A percentile compares a stretch with the other conserved stretches of the same genome.
phyloP scores from a whole-genome alignment of 1,139 yeast species.

The Candida albicans region DNA sequence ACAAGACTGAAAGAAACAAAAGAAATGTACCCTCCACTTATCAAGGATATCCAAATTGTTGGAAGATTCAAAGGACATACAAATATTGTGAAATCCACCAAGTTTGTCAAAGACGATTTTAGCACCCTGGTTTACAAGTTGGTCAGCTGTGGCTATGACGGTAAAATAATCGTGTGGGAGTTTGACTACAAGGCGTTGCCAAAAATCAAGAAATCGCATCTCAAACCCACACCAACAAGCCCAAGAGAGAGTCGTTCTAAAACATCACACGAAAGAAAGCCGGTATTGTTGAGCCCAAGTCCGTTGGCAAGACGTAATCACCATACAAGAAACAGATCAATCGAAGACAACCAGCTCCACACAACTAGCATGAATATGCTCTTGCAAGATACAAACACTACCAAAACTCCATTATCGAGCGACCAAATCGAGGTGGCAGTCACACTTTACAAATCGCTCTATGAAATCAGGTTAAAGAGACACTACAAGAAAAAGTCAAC shows the following conservation, averaged over 20 bases:
- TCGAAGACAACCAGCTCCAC: constrained; percentile 8
- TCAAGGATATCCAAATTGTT: constrained; percentile 44
- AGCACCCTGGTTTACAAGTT: constrained; percentile 49
- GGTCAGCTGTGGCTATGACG: constrained; percentile 72
- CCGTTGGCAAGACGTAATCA: constrained; percentile 13
- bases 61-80: constrained; percentile 64
- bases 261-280: constrained; percentile 14
- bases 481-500: constrained; percentile 20
- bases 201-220: constrained; percentile 32
- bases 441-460: constrained; percentile 36
- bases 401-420: constrained; percentile 1
- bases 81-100: constrained; percentile 59
- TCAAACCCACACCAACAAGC: constrained; percentile 5
- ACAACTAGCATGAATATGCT: constrained; percentile 15
- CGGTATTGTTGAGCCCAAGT: constrained; percentile 14
- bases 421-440: constrained; percentile 24
- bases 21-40: constrained; percentile 33
- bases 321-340: constrained; percentile 8
- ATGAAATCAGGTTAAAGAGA: constrained; percentile 34
- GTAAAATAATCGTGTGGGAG: constrained; percentile 69
- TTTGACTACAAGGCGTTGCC: constrained; percentile 65
- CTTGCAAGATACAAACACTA: constrained; percentile 6
- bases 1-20: not conserved
- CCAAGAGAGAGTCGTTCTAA: constrained; percentile 11
- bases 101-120: constrained; percentile 25